Evolutionary conservation across 2,329 filamentous ascomycete species (phyloP).

Genomic region (Talaromyces sp.): DNA sequence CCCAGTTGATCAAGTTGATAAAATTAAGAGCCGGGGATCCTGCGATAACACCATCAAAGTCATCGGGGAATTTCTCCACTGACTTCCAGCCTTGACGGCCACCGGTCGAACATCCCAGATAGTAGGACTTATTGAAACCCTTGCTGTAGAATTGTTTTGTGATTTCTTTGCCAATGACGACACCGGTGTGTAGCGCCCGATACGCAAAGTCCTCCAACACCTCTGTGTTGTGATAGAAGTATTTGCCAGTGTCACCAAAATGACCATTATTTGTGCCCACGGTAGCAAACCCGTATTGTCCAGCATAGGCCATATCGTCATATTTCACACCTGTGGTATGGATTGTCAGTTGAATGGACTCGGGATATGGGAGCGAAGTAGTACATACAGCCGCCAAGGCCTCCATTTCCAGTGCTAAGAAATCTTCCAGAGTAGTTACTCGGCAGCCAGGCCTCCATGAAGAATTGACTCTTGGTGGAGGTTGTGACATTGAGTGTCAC

Average conservation of each 20-base stretch:
- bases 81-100: conserved; percentile 61
- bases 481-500: not conserved
- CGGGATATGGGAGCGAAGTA: conserved; percentile 3
- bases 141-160: conserved; percentile 53
- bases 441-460: conserved; percentile 42
- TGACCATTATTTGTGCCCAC: conserved; percentile 53
- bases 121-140: conserved; percentile 44
- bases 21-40: conserved; percentile 46
- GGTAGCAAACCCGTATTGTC: conserved; percentile 40
- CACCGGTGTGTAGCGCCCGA: conserved; percentile 52
- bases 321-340: conserved; percentile 9
- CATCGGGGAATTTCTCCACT: conserved; percentile 56
- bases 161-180: conserved; percentile 52
- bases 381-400: conserved; percentile 46
- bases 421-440: conserved; percentile 48
- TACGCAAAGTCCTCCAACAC: conserved; percentile 44
- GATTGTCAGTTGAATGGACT: not conserved
- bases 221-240: conserved; percentile 31
- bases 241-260: conserved; percentile 38
- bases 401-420: conserved; percentile 53
- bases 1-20: conserved; percentile 45
- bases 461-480: too few relatives aligned
- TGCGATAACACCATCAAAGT: conserved; percentile 56
- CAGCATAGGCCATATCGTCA: conserved; percentile 3
- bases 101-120: conserved; percentile 61